These are phyloP conservation scores for Arthrobotrys musiformis DNA, from an alignment of 2,329 filamentous ascomycete genomes.

Conservation along the genomic window DNA sequence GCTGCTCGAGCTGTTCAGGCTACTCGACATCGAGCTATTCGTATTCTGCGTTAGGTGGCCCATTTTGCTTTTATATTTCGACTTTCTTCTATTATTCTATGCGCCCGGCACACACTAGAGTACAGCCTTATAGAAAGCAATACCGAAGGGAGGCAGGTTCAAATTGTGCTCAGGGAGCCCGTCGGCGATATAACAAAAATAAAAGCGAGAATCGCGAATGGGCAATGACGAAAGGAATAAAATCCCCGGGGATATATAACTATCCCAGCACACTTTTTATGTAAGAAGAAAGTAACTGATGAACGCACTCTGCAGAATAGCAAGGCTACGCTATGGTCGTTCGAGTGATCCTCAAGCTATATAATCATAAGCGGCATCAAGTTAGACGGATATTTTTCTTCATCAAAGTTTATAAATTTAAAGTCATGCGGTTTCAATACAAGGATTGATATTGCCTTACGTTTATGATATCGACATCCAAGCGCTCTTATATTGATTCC, in stretches of 20 bases:
- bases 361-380: conserved; percentile 43
- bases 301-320: conserved; percentile 54
- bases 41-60: conserved; percentile 55
- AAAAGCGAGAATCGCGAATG: conserved; percentile 1
- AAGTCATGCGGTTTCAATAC: neutral
- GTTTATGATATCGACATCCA: conserved; percentile 40
- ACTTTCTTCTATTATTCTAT: conserved; percentile 23
- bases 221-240: neutral
- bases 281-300: conserved; percentile 51
- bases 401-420: neutral
- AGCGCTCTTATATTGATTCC: conserved; percentile 12
- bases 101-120: neutral
- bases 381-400: conserved; percentile 12
- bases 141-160: neutral
- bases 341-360: conserved; percentile 40
- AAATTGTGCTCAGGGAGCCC: neutral
- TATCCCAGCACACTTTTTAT: conserved; percentile 26
- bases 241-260: conserved; percentile 1
- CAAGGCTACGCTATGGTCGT: conserved; percentile 34
- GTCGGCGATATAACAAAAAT: neutral
- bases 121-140: neutral
- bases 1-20: conserved; percentile 48
- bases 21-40: conserved; percentile 51
- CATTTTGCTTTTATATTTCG: conserved; percentile 29
- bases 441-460: conserved; percentile 25